Base-by-base conservation (phyloP, 192 early-diverging fungal genomes). In the Entomortierella beljakovae region DNA sequence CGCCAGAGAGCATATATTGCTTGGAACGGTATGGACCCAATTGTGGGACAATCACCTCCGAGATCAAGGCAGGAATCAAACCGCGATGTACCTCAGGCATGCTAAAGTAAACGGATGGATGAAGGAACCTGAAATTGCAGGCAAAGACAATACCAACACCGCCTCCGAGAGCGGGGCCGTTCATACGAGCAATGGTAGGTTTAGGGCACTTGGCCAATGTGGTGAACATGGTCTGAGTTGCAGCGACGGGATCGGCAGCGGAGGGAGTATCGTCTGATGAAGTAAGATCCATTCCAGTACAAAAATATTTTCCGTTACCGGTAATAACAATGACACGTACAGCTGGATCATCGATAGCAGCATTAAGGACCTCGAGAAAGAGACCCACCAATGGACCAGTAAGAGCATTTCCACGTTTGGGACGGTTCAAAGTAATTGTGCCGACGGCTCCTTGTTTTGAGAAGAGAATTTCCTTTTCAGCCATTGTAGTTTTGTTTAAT, bases 131-230 rank as follows among this genome's bases (percentile, higher is more conserved):
- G 42, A 91, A 83, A 66, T 91, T 87, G 32, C 84, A 81, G n/a
- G 81, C 64, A 71, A 88, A 87, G 33, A 88, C 50, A 18, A 89
- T 64, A 2, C 88, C 88, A 20, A 88, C 82, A 23, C 90, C 90
- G 20, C 90, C 90, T 31, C 88, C 90, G 22, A 91, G 76, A 8
- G 82, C 88, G 11, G 89, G 88, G n/a, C 90, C 90, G 68, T 91
- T 88, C 40, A 91, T 66, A 35, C 81, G 77, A 20, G 85, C 88
- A 56, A 91, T 81, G 18, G 85, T 74, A 13, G 83, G 83, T 58
- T 89, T 87, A 1, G 84, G 83, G 38, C 74, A 88, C 6, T 57
- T 40, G 13, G 81, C 69, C 2, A 91, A 50, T 22, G 66, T 75
- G 8, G 83, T 65, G 67, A 83, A 91, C 56, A 90, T 66, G 25